A percentile compares a stretch with the other conserved stretches of the same genome.
phyloP scores from a whole-genome alignment of 2,329 filamentous ascomycete genomes.

The Pestalotiopsis sp. region DNA sequence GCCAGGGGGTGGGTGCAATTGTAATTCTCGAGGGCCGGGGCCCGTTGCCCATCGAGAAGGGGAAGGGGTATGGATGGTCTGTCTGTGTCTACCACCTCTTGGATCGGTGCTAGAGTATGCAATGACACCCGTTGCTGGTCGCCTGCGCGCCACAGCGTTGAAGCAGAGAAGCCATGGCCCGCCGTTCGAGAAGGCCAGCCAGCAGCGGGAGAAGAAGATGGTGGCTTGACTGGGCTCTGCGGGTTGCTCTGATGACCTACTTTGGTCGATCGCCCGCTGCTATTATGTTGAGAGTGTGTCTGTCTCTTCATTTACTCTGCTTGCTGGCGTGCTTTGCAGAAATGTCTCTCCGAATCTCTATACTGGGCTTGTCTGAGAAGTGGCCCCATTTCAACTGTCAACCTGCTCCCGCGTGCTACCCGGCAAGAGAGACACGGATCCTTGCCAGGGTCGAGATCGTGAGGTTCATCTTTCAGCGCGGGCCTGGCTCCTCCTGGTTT shows the following conservation, averaged over 20 bases:
- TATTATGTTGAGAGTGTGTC: too few species aligned
- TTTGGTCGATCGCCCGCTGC: too few species aligned
- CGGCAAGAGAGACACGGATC: not conserved
- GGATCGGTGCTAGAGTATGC: conserved; percentile 4
- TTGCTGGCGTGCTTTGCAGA: too few species aligned
- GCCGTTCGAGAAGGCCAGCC: conserved; percentile 12
- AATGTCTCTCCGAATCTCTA: not conserved
- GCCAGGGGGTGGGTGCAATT: not conserved
- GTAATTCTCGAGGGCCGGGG: not conserved
- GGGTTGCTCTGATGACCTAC: not conserved
- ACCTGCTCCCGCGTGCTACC: not conserved
- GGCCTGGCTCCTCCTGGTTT: not conserved
- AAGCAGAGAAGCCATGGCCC: not conserved
- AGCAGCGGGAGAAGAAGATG: not conserved
- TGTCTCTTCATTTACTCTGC: too few species aligned
- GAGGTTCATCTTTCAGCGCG: conserved; percentile 2
- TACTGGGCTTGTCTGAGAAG: not conserved
- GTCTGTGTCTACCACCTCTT: not conserved
- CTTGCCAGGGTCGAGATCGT: conserved; percentile 8
- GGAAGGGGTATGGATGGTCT: not conserved
- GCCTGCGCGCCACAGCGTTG: conserved; percentile 3
- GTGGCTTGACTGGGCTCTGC: conserved; percentile 12
- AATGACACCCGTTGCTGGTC: conserved; percentile 13
- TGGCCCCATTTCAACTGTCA: not conserved
- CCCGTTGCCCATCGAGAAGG: not conserved